Percentiles rank a stretch among this genome's conserved stretches.
These are phyloP conservation scores for Gymnopilus junonius DNA, from an alignment of 768 basidiomycete genomes.

Conservation along the genomic window DNA sequence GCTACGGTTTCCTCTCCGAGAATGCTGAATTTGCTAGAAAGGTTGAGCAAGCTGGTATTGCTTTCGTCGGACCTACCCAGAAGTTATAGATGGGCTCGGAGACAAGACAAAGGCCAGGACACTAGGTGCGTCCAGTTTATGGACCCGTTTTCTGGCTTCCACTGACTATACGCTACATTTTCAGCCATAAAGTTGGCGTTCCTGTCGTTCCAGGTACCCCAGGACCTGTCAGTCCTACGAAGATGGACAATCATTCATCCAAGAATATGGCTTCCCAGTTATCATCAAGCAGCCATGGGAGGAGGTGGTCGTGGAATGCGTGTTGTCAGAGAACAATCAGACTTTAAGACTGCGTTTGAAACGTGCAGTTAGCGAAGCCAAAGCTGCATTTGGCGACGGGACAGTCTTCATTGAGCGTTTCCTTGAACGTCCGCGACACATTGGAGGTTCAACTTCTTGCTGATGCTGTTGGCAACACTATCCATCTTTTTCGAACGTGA, in stretches of 20 bases:
- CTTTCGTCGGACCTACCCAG: conserved; percentile 96
- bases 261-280: conserved; percentile 97
- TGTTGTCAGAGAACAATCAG: conserved; percentile 92
- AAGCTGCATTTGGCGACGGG: conserved; percentile 96
- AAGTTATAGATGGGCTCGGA: conserved; percentile 96
- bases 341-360: conserved; percentile 90
- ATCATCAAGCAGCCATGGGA: conserved; percentile 99
- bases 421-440: conserved; percentile 95
- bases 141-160: background rate
- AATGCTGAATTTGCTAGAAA: conserved; percentile 97
- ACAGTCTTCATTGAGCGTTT: conserved; percentile 99
- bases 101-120: conserved; percentile 98
- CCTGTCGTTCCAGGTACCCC: conserved; percentile 98
- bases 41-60: conserved; percentile 96
- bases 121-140: conserved; percentile 56
- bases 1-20: conserved; percentile 97
- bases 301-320: conserved; percentile 99
- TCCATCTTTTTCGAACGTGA: conserved; percentile 99
- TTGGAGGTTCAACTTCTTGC: conserved; percentile 97
- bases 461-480: conserved; percentile 89
- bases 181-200: conserved; percentile 88
- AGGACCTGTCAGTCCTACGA: conserved; percentile 83
- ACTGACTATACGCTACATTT: conserved; percentile 2
- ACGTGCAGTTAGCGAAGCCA: conserved; percentile 94
- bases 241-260: conserved; percentile 87